A percentile compares a stretch with the other conserved stretches of the same genome.
These are phyloP conservation scores for Hyphodiscus hymeniophilus DNA, from an alignment of 495 filamentous ascomycete genomes.

Conservation along the genomic window DNA sequence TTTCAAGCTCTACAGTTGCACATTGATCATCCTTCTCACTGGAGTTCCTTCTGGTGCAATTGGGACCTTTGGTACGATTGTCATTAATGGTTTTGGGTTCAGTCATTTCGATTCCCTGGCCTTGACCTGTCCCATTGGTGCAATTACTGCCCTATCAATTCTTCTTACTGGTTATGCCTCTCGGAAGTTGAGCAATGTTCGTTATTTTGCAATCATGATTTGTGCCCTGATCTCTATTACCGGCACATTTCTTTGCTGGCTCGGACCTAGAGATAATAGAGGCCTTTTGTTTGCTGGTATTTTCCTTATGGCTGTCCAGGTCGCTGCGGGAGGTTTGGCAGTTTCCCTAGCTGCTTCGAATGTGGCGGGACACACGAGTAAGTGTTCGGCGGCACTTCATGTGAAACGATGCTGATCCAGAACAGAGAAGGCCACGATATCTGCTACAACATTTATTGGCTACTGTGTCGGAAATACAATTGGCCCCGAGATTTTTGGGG, in stretches of 20 bases:
- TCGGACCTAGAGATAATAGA: constrained; percentile 28
- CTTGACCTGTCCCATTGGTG: constrained; percentile 32
- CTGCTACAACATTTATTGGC: constrained; percentile 4
- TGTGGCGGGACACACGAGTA: constrained; percentile 13
- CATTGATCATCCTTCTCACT: constrained; percentile 37
- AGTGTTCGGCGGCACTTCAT: neutral
- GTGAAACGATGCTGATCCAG: neutral
- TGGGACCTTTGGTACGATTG: constrained; percentile 51
- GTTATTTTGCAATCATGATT: constrained; percentile 49
- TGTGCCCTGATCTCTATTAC: constrained; percentile 63
- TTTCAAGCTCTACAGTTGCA: constrained; percentile 49
- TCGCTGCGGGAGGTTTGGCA: constrained; percentile 50
- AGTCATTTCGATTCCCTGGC: constrained; percentile 35
- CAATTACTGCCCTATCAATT: constrained; percentile 46
- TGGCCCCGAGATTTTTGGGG: constrained; percentile 26
- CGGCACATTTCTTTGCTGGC: constrained; percentile 67
- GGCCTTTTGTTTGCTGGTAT: constrained; percentile 35
- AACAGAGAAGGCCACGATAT: constrained; percentile 8
- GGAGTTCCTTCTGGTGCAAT: constrained; percentile 46
- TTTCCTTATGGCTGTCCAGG: constrained; percentile 44
- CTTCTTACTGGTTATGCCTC: constrained; percentile 53
- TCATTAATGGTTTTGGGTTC: constrained; percentile 48
- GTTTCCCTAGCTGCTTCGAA: constrained; percentile 45
- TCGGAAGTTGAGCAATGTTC: constrained; percentile 46
- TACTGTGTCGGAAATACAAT: constrained; percentile 15